Base-by-base conservation (phyloP, 805 yeast genomes). In the Saturnispora sanitii region DNA sequence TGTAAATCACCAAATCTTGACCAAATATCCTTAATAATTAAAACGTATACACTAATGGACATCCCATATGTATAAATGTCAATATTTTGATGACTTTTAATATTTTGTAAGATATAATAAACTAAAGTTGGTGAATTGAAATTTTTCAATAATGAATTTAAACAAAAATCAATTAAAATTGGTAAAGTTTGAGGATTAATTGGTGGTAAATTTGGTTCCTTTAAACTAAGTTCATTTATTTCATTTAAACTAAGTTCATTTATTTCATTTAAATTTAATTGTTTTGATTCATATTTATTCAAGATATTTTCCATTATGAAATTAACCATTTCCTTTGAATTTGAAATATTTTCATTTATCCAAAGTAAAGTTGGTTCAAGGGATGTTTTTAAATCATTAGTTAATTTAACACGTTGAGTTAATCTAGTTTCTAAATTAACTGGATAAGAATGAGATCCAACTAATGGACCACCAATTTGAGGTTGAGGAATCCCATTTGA, bases 1-100 rank as follows among this genome's bases (percentile, higher is more conserved):
- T 49, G 49, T 5, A 59, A 30, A 35, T 58, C 56, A 26, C 49
- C 49, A 0, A 63, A 51, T 21, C 51, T 50, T 0, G 45, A 42
- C 64, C 64, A 61, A 2, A 47, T 33, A 21, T 54, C 60, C 9
- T 36, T 28, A 1, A 61, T 20, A 7, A 60, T 27, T 2, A 54
- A 39, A 39, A 58, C 58, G 47, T 60, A 61, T 11, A 57, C 53
- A 23, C 55, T 55, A 8, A 51, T 53, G 32, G 56, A 52, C 39
- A 60, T 48, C 2, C 61, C 62, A 34, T 49, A 54, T 19, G 57
- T 55, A 41, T 57, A 60, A n/a, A 60, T 46, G 17, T 48, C 53
- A 4, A 60, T 55, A 5, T 56, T 49, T 12, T 47, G 45, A 38
- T 58, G 57, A 3, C 46, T 43, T 43, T 57, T 56, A 16, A 57